Evolutionary conservation across 371 early-diverging fungal species (phyloP).

Genomic region (Mortierella sp.): DNA sequence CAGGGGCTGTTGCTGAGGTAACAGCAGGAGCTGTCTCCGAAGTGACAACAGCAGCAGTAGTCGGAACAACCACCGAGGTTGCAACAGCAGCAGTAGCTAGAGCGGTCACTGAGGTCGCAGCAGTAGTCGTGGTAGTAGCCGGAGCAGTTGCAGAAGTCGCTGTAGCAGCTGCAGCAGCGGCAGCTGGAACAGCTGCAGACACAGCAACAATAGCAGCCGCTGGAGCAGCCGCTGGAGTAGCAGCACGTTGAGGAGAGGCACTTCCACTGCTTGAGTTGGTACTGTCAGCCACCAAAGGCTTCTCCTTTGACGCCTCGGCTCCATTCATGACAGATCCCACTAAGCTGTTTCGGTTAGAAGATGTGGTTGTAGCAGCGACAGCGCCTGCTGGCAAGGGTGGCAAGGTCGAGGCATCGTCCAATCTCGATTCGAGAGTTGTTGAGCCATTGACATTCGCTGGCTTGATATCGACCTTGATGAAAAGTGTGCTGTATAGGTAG

Average conservation of each 20-base stretch:
- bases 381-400: not conserved
- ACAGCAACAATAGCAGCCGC: not conserved
- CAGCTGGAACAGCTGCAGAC: conserved; percentile 27
- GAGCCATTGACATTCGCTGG: conserved; percentile 11
- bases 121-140: conserved; percentile 42
- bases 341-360: not conserved
- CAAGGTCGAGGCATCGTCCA: not conserved
- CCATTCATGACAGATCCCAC: too few relatives aligned
- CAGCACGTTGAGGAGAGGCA: not conserved
- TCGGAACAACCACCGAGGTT: too few relatives aligned
- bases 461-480: conserved; percentile 52
- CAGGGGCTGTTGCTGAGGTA: conserved; percentile 5
- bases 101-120: conserved; percentile 40
- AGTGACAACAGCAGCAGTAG: not conserved
- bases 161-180: conserved; percentile 13
- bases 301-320: too few relatives aligned
- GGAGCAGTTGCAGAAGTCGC: conserved; percentile 23
- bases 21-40: not conserved
- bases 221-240: not conserved
- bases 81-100: conserved; percentile 6
- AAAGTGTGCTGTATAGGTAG: conserved; percentile 66
- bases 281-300: not conserved
- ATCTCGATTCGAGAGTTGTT: not conserved
- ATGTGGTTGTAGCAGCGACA: not conserved
- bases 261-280: not conserved